Conservation (phyloP, 176 grass and related monocot genomes). For the Eremochloa ophiuroides region DNA sequence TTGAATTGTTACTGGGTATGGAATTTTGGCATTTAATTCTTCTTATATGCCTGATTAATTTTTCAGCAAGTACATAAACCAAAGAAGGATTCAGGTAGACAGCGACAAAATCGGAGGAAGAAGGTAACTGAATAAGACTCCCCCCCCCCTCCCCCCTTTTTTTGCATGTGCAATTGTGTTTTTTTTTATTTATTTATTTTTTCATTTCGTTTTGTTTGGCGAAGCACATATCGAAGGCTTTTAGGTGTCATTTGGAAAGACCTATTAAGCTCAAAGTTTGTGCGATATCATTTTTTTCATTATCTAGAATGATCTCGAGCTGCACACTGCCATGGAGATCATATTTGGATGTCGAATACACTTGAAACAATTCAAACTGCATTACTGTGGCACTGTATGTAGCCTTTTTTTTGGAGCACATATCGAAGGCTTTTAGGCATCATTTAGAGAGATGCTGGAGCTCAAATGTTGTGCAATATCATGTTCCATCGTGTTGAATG, state of each 20-base stretch:
- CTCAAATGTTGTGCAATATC: constrained; percentile 22
- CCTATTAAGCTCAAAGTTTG: constrained; percentile 25
- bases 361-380: constrained; percentile 4
- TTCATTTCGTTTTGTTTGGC: neutral
- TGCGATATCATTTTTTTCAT: constrained; percentile 7
- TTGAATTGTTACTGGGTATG: neutral
- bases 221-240: constrained; percentile 32
- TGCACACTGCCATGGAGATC: neutral
- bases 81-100: constrained; percentile 78
- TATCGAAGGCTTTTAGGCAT: neutral
- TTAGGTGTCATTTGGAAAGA: neutral
- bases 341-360: constrained; percentile 6
- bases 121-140: constrained; percentile 66
- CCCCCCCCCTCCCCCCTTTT: too few relatives aligned
- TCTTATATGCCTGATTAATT: neutral
- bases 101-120: constrained; percentile 60
- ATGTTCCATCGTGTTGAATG: neutral
- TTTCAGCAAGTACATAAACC: constrained; percentile 44
- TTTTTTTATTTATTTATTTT: neutral
- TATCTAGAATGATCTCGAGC: constrained; percentile 4
- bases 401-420: neutral
- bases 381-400: neutral
- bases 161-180: too few relatives aligned
- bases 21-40: neutral
- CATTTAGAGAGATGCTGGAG: constrained; percentile 11